Evolutionary conservation across 352 stramenopile species (phyloP).

Genomic region (Globisporangium viniferum): DNA sequence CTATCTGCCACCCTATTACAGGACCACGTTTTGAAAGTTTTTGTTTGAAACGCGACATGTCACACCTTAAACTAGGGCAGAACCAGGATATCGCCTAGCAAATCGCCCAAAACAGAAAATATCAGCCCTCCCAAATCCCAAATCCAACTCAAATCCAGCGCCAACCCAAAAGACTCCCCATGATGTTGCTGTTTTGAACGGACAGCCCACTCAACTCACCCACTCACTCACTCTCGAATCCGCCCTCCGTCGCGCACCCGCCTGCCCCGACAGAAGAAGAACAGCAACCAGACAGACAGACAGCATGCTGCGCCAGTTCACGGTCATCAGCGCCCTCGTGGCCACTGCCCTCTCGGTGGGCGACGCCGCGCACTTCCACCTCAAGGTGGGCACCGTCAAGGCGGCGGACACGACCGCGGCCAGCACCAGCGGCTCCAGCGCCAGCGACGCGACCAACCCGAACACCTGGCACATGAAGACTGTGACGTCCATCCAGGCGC

Average conservation of each 20-base stretch:
- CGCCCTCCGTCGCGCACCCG: background rate
- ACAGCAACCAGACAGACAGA: background rate
- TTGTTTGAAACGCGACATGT: background rate
- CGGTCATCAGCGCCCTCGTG: slow-evolving; percentile 11
- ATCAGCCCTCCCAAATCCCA: background rate
- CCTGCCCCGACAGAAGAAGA: background rate
- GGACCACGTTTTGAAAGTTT: background rate
- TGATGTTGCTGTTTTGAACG: background rate
- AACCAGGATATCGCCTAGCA: background rate
- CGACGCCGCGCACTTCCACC: slow-evolving; percentile 16
- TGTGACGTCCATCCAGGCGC: slow-evolving; percentile 52
- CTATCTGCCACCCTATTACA: background rate
- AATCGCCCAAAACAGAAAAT: background rate
- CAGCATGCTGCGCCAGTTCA: slow-evolving; percentile 17
- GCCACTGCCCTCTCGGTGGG: slow-evolving; percentile 15
- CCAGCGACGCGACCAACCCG: slow-evolving; percentile 5
- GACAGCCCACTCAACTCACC: background rate
- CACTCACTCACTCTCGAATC: background rate
- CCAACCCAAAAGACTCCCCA: background rate
- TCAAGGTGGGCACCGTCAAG: slow-evolving; percentile 15
- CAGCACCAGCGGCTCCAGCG: background rate
- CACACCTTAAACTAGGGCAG: background rate
- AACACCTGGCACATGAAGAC: slow-evolving; percentile 32
- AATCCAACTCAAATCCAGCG: background rate
- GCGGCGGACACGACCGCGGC: background rate